Evolutionary conservation across 225 moss, liverwort and hornwort species (phyloP).

Genomic region (Asterella californica): DNA sequence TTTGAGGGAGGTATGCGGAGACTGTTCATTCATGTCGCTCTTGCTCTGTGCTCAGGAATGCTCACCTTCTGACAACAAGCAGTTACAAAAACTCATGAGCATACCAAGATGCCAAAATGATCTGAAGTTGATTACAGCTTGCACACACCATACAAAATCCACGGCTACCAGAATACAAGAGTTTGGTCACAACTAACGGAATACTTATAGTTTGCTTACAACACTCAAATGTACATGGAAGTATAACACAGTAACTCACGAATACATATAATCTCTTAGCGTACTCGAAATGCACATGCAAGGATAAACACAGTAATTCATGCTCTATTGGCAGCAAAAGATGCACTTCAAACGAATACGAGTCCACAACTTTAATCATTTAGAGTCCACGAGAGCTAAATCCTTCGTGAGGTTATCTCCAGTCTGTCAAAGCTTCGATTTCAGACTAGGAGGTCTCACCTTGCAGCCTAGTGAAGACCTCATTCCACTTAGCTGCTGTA

Average conservation of each 20-base stretch:
- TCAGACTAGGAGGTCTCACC: not conserved
- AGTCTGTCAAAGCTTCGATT: not conserved
- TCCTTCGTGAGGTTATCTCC: too few relatives aligned
- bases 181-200: too few relatives aligned
- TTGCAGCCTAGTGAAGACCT: constrained; percentile 1
- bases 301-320: not conserved
- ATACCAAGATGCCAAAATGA: not conserved
- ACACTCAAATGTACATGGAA: not conserved
- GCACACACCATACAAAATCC: too few relatives aligned
- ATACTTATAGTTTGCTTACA: not conserved
- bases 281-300: not conserved
- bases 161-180: too few relatives aligned
- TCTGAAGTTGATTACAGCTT: too few relatives aligned
- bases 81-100: not conserved
- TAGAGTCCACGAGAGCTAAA: too few relatives aligned
- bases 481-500: constrained; percentile 1
- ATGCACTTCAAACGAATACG: not conserved
- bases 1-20: not conserved
- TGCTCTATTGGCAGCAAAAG: not conserved
- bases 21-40: not conserved
- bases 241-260: not conserved
- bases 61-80: not conserved
- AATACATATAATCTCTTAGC: too few relatives aligned
- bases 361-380: not conserved
- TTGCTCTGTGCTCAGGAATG: not conserved